These are phyloP conservation scores for Aspergillus hortae DNA, from an alignment of 2,329 filamentous ascomycete species.

Conservation along the genomic window DNA sequence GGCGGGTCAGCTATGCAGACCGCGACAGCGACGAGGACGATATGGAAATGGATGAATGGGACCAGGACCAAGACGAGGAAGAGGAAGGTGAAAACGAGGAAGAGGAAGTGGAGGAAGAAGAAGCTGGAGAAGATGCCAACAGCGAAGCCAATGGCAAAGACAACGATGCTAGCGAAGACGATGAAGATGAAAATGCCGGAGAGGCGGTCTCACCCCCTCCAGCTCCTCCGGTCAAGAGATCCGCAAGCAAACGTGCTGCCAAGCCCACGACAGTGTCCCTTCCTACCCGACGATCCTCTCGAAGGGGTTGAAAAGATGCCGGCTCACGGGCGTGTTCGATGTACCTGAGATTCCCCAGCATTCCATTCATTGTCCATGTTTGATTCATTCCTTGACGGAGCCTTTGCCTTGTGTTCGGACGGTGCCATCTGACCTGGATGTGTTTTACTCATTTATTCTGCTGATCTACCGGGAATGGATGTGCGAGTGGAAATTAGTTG, in stretches of 20 bases:
- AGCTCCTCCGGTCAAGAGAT: constrained; percentile 10
- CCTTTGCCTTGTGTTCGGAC: neutral
- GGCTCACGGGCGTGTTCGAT: neutral
- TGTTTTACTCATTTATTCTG: neutral
- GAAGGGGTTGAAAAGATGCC: constrained; percentile 9
- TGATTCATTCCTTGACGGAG: constrained; percentile 5
- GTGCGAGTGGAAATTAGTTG: neutral
- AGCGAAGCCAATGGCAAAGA: constrained; percentile 15
- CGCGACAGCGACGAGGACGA: constrained; percentile 44
- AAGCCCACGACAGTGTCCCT: constrained; percentile 11
- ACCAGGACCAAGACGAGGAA: constrained; percentile 28
- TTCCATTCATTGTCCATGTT: neutral
- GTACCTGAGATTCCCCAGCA: neutral
- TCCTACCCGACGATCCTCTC: constrained; percentile 19
- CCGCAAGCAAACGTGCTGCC: constrained; percentile 8
- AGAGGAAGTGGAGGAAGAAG: constrained; percentile 13
- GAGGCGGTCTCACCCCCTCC: constrained; percentile 10
- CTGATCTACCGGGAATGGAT: neutral
- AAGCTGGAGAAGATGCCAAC: constrained; percentile 13
- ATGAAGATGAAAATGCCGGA: constrained; percentile 25
- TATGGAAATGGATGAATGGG: constrained; percentile 39
- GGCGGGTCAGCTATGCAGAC: constrained; percentile 42
- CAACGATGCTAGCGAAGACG: constrained; percentile 7
- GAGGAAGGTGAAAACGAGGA: constrained; percentile 21
- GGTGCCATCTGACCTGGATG: neutral